Conservation (phyloP, 1,284 basidiomycete genomes). For the Anthracocystis panici-leucophaei region DNA sequence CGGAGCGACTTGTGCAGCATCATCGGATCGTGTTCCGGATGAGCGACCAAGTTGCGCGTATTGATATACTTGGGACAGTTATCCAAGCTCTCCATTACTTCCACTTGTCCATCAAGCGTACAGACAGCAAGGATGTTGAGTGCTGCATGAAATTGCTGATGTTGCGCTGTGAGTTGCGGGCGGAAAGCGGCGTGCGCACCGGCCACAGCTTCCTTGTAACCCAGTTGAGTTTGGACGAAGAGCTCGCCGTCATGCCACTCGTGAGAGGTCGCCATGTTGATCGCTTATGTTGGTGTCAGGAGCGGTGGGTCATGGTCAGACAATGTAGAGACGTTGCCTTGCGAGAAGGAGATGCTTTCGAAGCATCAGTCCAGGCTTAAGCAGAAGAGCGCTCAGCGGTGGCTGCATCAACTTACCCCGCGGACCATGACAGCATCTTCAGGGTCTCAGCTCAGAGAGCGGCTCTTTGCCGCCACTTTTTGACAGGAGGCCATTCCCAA, state of each 20-base stretch:
- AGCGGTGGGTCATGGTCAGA: neutral
- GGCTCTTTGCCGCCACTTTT: neutral
- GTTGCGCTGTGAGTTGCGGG: slow-evolving; percentile 33
- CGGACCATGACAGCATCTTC: slow-evolving; percentile 1
- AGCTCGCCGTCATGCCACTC: slow-evolving; percentile 44
- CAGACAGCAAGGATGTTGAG: slow-evolving; percentile 39
- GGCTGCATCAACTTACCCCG: neutral
- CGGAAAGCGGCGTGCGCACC: slow-evolving; percentile 33
- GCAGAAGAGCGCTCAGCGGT: too few species aligned
- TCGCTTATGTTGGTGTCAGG: neutral
- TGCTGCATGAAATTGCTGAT: slow-evolving; percentile 30
- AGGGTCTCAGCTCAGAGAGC: neutral
- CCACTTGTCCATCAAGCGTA: slow-evolving; percentile 31
- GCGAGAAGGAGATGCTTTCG: neutral
- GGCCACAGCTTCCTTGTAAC: slow-evolving; percentile 32
- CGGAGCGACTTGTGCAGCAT: slow-evolving; percentile 23
- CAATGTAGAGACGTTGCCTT: neutral
- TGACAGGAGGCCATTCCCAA: neutral
- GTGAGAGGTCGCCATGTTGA: slow-evolving; percentile 29
- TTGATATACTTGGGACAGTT: slow-evolving; percentile 52
- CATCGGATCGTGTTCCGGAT: slow-evolving; percentile 12
- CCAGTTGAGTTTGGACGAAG: slow-evolving; percentile 29
- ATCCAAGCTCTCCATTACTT: slow-evolving; percentile 41
- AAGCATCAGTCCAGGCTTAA: neutral
- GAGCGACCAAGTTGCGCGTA: slow-evolving; percentile 20